Conservation (phyloP, 2,329 filamentous ascomycete genomes). For the Ceratocystis cacaofunesta region DNA sequence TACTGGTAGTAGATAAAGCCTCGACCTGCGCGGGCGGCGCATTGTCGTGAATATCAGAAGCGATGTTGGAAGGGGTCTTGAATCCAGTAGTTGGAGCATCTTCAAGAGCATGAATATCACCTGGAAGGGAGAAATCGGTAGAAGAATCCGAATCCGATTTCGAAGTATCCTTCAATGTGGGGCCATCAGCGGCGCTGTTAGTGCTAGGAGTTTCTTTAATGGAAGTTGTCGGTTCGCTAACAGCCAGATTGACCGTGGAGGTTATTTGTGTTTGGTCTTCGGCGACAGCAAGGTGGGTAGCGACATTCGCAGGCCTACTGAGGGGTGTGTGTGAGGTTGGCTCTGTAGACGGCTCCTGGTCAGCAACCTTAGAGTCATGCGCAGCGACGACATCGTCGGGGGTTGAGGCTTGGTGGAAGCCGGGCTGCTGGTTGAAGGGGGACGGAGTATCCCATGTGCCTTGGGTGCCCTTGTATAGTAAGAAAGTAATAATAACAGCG, state of each 20-base stretch:
- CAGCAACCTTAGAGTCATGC: background rate
- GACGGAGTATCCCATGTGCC: slow-evolving; percentile 23
- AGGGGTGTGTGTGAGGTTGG: background rate
- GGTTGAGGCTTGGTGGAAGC: background rate
- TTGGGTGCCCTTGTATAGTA: slow-evolving; percentile 35
- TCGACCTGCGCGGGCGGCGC: background rate
- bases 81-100: background rate
- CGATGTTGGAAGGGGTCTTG: background rate
- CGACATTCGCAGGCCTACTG: background rate
- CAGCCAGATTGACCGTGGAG: background rate
- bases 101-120: background rate
- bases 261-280: background rate
- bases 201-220: background rate
- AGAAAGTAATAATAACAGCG: slow-evolving; percentile 39
- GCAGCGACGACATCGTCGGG: background rate
- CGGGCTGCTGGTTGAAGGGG: slow-evolving; percentile 2
- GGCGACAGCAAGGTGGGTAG: background rate
- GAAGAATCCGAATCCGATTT: background rate
- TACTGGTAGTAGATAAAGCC: too few species aligned
- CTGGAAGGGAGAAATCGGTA: slow-evolving; percentile 10
- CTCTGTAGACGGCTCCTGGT: background rate
- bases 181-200: slow-evolving; percentile 2
- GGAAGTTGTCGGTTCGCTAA: background rate
- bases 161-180: slow-evolving; percentile 8
- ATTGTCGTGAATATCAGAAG: background rate